Conservation (phyloP, 2,329 filamentous ascomycete species). For the Diaporthe eres region DNA sequence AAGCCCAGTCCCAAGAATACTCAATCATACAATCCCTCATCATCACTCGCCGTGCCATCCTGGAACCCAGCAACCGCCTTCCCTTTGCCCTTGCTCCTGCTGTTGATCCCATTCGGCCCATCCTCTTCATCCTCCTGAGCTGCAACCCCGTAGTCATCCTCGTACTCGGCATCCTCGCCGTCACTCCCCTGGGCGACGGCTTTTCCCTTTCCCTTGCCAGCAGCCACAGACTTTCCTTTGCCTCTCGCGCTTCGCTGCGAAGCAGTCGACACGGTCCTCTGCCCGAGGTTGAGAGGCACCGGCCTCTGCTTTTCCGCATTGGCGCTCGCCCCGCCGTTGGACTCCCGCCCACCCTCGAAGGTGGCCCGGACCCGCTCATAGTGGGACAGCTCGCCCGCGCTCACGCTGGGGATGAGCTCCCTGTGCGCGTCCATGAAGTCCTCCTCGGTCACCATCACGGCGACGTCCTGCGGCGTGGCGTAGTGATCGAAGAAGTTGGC, state of each 20-base stretch:
- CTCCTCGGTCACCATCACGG: conserved; percentile 88
- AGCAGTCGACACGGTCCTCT: conserved; percentile 48
- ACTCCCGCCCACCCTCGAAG: conserved; percentile 78
- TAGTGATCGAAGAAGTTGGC: conserved; percentile 97
- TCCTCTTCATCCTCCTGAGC: conserved; percentile 44
- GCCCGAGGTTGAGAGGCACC: conserved; percentile 45
- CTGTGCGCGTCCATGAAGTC: conserved; percentile 87
- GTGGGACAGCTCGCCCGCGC: conserved; percentile 90
- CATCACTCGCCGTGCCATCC: conserved; percentile 68
- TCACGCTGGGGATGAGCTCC: conserved; percentile 95
- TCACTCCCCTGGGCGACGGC: conserved; percentile 56
- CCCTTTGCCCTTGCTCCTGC: conserved; percentile 66
- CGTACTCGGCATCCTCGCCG: conserved; percentile 53
- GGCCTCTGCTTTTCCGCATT: conserved; percentile 43
- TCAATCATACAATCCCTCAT: conserved; percentile 69
- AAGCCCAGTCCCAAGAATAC: background rate
- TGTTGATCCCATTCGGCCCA: conserved; percentile 44
- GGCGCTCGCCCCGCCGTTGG: conserved; percentile 54
- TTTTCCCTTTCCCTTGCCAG: conserved; percentile 53
- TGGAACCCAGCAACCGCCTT: conserved; percentile 68
- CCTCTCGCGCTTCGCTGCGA: conserved; percentile 50
- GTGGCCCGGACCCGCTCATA: conserved; percentile 86
- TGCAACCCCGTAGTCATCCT: conserved; percentile 49
- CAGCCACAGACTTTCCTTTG: conserved; percentile 51
- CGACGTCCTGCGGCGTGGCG: conserved; percentile 84